Conservation (phyloP, 352 stramenopile species). For the Thalassiosira pacifica region DNA sequence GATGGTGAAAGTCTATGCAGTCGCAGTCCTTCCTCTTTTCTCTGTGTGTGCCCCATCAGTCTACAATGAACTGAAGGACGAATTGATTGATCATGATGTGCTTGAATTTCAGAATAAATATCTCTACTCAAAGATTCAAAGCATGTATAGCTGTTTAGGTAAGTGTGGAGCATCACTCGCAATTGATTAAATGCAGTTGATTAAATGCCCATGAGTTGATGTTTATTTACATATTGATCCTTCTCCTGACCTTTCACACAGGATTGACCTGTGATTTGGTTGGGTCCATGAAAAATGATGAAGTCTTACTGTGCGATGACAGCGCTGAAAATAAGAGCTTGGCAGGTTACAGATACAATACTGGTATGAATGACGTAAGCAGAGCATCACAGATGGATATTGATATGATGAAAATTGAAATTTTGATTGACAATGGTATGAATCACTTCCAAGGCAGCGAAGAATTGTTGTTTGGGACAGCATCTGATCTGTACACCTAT, state of each 20-base stretch:
- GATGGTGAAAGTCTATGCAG: slow-evolving; percentile 80
- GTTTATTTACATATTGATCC: background rate
- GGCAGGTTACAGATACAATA: slow-evolving; percentile 49
- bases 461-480: slow-evolving; percentile 65
- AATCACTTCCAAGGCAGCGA: slow-evolving; percentile 54
- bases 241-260: slow-evolving; percentile 16
- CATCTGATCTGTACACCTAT: slow-evolving; percentile 79
- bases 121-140: slow-evolving; percentile 76
- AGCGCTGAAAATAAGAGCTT: slow-evolving; percentile 41
- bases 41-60: slow-evolving; percentile 68
- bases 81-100: slow-evolving; percentile 71
- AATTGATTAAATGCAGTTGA: background rate
- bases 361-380: slow-evolving; percentile 36
- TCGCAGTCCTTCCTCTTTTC: slow-evolving; percentile 79
- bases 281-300: slow-evolving; percentile 54
- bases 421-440: slow-evolving; percentile 81
- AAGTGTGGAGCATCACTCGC: slow-evolving; percentile 13
- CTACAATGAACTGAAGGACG: slow-evolving; percentile 77
- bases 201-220: slow-evolving; percentile 4
- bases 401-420: slow-evolving; percentile 78
- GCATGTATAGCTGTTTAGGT: slow-evolving; percentile 81
- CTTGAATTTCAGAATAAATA: slow-evolving; percentile 68
- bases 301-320: slow-evolving; percentile 42
- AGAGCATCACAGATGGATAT: slow-evolving; percentile 77
- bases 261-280: slow-evolving; percentile 78